Percentiles rank a stretch among this genome's conserved stretches.
These are phyloP conservation scores for Puccinia hordei DNA, from an alignment of 1,284 basidiomycete species.

Conservation along the genomic window DNA sequence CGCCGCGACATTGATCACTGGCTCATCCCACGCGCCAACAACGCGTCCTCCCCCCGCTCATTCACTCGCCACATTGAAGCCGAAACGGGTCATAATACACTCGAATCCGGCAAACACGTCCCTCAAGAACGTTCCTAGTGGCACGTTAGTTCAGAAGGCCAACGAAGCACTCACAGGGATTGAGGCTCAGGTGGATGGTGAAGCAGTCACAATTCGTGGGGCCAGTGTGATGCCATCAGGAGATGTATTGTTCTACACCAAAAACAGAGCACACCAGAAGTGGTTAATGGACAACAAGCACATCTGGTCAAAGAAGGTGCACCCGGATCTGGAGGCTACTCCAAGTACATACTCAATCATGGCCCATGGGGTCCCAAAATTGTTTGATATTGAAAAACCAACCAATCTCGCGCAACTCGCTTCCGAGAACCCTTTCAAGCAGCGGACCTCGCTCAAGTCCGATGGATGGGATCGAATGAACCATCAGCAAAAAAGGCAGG, in stretches of 20 bases:
- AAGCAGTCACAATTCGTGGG: background rate
- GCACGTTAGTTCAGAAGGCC: too few relatives aligned
- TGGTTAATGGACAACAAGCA: too few relatives aligned
- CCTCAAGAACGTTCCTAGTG: too few relatives aligned
- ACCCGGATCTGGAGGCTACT: too few relatives aligned
- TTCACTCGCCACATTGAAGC: background rate
- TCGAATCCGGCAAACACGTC: too few relatives aligned
- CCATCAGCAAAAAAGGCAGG: too few relatives aligned
- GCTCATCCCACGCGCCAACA: background rate
- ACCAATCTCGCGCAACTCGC: background rate
- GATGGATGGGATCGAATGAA: constrained; percentile 6
- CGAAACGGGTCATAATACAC: too few relatives aligned
- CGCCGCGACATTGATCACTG: background rate
- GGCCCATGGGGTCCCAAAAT: background rate
- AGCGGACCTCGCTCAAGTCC: background rate
- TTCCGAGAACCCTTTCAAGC: too few relatives aligned
- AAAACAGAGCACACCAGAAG: too few relatives aligned
- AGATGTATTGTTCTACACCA: too few relatives aligned
- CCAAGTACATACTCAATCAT: constrained; percentile 12
- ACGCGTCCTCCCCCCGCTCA: background rate
- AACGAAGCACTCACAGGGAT: background rate
- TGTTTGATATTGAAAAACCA: background rate
- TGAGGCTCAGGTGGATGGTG: background rate
- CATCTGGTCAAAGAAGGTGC: too few relatives aligned
- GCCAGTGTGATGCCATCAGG: background rate